Evolutionary conservation across 2,329 filamentous ascomycete genomes (phyloP), one percentile per base, ranked within the genome.

Genomic region (Penicillium vulpinum): DNA sequence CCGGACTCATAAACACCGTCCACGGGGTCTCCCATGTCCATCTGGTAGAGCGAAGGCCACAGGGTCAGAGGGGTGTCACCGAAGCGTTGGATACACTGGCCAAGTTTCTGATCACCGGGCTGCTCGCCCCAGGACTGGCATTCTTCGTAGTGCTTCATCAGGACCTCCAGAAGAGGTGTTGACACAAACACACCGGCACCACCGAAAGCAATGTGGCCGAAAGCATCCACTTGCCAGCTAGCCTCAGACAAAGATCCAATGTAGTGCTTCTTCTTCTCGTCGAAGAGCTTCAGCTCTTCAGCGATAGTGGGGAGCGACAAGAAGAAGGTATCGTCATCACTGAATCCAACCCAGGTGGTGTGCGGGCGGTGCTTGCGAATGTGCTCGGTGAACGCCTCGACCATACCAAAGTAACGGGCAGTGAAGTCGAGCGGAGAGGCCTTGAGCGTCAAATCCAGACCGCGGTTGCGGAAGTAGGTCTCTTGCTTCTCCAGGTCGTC

Each of bases 311-410:
- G 67, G 22, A 78, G 67, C 29, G 73, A 76, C 29, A 74, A 64
- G 64, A 76, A 78, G 66, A 75, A 78, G 29, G 75, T 78, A 53
- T 78, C 76, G 53, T 78, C 76, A 47, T 78, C 76, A 24, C 76
- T 75, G 60, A 74, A 77, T 61, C 73, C 68, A 48, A 77, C 69
- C 75, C 75, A 78, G 24, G 66, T 71, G 46, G 73, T 77, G 54
- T 77, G 66, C 28, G 74, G 74, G 40, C 73, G 73, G 58, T 72
- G 63, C 47, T 67, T 71, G 51, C 71, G 69, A 57, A 77, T 76
- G 58, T 70, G 66, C 26, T 75, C 66, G 7, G 66, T 66, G 59
- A 78, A 77, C 1, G 73, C 75, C 59, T 75, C 67, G 9, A 77
- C 73, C 48, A 77, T 68, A 50, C 74, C 73, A 48, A 78, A 78